Base-by-base conservation (phyloP, 805 yeast species). In the Huiozyma naganishii region DNA sequence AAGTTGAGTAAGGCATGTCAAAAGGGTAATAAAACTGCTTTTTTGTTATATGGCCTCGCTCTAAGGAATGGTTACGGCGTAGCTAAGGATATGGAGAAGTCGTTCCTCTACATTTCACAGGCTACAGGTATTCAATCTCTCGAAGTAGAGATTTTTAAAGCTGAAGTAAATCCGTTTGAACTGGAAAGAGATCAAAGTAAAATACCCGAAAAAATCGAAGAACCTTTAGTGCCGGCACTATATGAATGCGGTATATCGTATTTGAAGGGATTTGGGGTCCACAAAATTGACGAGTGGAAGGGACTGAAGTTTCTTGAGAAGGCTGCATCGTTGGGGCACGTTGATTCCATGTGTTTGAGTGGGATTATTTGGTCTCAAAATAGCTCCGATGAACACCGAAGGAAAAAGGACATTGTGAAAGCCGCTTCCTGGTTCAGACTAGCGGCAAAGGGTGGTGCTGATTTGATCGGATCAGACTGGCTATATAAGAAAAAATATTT, bases 341-440 rank as follows among this genome's bases (percentile, higher is more conserved):
- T 73, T 1, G 83, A 80, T 46, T 80, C 88, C 0, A 76, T 82
- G 79, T 66, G 77, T 27, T 76, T 78, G 46, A 75, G 85, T 35
- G 94, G 90, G 1, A 65, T 66, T 12, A 61, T 83, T n/a, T 83
- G 85, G 80, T 67, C 76, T 41, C 66, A 70, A 29, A 78, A 76
- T 49, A 53, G 54, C 9, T 71, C 80, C 2, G 41, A 17, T 5
- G 30, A 38, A 17, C 53, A 54, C 6, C 58, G 61, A 8, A 69
- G 77, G 43, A 77, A 77, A 60, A 79, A 76, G 52, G 83, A 84
- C 55, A 58, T 71, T 40, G 59, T 63, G 39, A 66, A 73, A 52
- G 85, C 90, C 3, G 83, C 89, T 2, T 76, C 79, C 9, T 80
- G 88, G 80, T 73, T 76, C 45, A 68, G 89, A 36, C 62, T 76